Evolutionary conservation across 495 filamentous ascomycete genomes (phyloP), one percentile per base, ranked within the genome.

Genomic region (Talaromyces borbonicus): DNA sequence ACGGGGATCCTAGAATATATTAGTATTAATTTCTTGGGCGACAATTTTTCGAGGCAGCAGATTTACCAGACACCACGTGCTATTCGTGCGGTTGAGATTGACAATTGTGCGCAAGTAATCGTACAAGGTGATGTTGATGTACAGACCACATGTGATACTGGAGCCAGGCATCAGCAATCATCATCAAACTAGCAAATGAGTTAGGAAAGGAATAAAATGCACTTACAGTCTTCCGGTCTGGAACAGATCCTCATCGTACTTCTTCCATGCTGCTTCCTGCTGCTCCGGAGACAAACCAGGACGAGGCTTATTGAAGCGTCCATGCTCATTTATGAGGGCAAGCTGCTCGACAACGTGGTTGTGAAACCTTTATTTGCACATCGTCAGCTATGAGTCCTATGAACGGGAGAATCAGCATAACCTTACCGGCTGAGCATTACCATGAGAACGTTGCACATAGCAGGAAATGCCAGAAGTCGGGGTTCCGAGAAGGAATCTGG

Each of bases 61-160:
- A 52, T 56, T 50, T 55, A 87, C 83, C 38, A 93, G 68, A 18
- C 81, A 87, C 85, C 87, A 93, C 3, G 79, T 84, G 9, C 81
- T 82, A 54, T 82, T 78, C 41, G 73, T 76, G 30, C 84, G 73
- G 63, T 90, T 90, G 47, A 89, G 60, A 57, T 89, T 90, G 61
- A 92, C 71, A 51, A 93, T 89, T 15, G 84, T 87, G 20, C 87
- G 79, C 29, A 93, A 74, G 57, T 93, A 93, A 55, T 93, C 87
- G 47, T 84, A 73, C 25, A 92, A 66, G 5, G 85, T 80, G 52
- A 87, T 84, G 68, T 92, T 90, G 56, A 88, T 85, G 59, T 89
- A 92, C 5, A 90, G 68, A 43, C 87, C 85, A 27, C 83, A 88
- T 2, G 83, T 88, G 49, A 90, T 72, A 26, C 65, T 68, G 8